phyloP scores from a whole-genome alignment of 257 asterid genomes.

The Primulina tabacum region DNA sequence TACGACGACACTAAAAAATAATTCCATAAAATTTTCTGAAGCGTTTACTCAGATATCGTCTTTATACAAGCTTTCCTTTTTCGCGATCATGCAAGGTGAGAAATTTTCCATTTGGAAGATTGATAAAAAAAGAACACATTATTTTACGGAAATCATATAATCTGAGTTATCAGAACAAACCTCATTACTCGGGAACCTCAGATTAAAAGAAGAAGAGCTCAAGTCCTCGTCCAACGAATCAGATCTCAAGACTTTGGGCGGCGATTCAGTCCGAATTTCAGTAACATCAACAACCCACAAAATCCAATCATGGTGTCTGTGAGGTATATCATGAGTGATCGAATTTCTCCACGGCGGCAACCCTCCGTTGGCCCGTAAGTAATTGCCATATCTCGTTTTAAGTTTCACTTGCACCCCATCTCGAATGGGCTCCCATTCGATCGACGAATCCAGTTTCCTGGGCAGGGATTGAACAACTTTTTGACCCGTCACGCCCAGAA shows the following conservation, averaged over 20 bases:
- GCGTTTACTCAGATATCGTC: not conserved
- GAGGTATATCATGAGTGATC: conserved; percentile 81
- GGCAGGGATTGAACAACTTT: conserved; percentile 65
- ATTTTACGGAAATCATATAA: not conserved
- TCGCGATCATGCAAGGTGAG: not conserved
- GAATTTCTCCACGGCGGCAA: conserved; percentile 96
- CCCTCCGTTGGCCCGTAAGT: conserved; percentile 80
- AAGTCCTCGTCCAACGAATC: conserved; percentile 38
- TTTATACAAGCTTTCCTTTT: not conserved
- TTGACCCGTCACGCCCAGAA: conserved; percentile 69
- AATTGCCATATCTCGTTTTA: conserved; percentile 74
- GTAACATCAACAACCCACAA: conserved; percentile 69
- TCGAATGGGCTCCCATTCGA: conserved; percentile 80
- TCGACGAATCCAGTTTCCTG: conserved; percentile 52
- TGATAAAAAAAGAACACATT: too few species aligned
- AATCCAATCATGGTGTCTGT: conserved; percentile 62
- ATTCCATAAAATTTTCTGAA: not conserved
- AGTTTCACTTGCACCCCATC: conserved; percentile 65
- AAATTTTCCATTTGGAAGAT: not conserved
- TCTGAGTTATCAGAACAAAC: conserved; percentile 21
- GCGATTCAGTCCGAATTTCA: conserved; percentile 45
- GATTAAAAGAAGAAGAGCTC: conserved; percentile 43
- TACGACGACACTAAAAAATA: too few species aligned
- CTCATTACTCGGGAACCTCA: conserved; percentile 31
- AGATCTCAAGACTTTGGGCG: conserved; percentile 32